phyloP scores from a whole-genome alignment of 2,329 filamentous ascomycete species.

The Chaetomium olivaceum region DNA sequence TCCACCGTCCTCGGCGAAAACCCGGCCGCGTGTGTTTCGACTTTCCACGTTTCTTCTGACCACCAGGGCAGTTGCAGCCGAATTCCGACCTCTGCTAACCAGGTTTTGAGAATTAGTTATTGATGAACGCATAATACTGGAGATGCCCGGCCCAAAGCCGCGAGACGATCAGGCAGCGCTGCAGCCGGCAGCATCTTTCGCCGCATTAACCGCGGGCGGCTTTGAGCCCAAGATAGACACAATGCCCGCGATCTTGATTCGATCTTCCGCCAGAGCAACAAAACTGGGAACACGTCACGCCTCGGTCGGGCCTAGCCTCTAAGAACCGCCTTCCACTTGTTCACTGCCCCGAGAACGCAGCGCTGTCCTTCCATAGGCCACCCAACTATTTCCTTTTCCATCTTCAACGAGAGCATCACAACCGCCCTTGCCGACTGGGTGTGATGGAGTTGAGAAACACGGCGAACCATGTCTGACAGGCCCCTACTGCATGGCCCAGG shows the following conservation, averaged over 20 bases:
- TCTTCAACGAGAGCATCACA: background rate
- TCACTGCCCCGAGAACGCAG: background rate
- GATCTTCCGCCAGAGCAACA: background rate
- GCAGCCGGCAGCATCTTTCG: slow-evolving; percentile 22
- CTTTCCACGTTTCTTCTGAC: background rate
- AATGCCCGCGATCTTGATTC: background rate
- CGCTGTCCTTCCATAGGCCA: background rate
- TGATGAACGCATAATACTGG: slow-evolving; percentile 25
- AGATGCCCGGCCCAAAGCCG: slow-evolving; percentile 19
- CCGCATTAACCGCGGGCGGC: slow-evolving; percentile 16
- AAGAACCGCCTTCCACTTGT: background rate
- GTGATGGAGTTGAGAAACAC: background rate
- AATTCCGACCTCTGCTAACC: slow-evolving; percentile 7
- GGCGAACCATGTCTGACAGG: background rate
- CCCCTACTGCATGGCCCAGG: background rate
- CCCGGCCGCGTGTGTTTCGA: background rate
- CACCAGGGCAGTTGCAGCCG: background rate
- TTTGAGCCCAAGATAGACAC: background rate
- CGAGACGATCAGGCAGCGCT: slow-evolving; percentile 29
- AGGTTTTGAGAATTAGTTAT: background rate
- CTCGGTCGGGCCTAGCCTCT: too few species aligned
- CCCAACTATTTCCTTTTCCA: background rate
- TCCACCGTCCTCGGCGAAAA: background rate
- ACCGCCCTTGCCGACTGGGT: background rate
- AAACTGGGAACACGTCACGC: background rate